phyloP scores from a whole-genome alignment of 139 green algal species.

The Micromonas pusilla region DNA sequence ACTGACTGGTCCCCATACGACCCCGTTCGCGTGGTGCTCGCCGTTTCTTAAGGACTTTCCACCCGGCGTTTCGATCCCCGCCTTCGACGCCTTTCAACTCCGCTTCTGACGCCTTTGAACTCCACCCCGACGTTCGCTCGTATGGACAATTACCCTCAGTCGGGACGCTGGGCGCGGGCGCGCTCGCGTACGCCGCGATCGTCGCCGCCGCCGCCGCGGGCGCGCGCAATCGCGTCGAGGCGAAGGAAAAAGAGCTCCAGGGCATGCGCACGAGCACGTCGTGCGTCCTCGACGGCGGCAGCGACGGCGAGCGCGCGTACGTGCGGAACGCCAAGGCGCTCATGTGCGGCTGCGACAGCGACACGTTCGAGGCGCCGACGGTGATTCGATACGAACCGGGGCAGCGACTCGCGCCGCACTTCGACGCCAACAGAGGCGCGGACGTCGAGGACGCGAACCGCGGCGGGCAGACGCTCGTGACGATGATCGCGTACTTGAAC shows the following conservation, averaged over 20 bases:
- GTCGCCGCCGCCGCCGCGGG: neutral
- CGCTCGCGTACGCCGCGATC: neutral
- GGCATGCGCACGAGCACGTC: conserved; percentile 6
- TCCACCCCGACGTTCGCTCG: too few relatives aligned
- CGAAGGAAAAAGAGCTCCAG: conserved; percentile 3
- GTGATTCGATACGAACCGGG: conserved; percentile 28
- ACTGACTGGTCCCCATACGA: too few relatives aligned
- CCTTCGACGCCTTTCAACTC: too few relatives aligned
- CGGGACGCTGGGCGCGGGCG: neutral
- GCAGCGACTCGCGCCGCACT: conserved; percentile 23
- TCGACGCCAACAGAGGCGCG: conserved; percentile 27
- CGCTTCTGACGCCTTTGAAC: too few relatives aligned
- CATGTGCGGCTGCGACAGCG: neutral
- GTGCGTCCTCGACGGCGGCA: neutral
- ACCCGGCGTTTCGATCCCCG: too few relatives aligned
- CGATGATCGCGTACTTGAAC: conserved; percentile 30
- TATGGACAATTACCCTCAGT: too few relatives aligned
- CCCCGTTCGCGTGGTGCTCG: too few relatives aligned
- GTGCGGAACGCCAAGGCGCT: neutral
- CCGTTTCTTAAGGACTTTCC: too few relatives aligned
- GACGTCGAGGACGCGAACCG: conserved; percentile 19
- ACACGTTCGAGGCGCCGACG: conserved; percentile 30
- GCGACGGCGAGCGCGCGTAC: conserved; percentile 6
- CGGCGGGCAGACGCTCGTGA: conserved; percentile 30
- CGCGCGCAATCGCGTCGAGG: neutral